Evolutionary conservation across 148 eudicot species (phyloP), one percentile per base, ranked within the genome.

Genomic region (Diospyros lotus): DNA sequence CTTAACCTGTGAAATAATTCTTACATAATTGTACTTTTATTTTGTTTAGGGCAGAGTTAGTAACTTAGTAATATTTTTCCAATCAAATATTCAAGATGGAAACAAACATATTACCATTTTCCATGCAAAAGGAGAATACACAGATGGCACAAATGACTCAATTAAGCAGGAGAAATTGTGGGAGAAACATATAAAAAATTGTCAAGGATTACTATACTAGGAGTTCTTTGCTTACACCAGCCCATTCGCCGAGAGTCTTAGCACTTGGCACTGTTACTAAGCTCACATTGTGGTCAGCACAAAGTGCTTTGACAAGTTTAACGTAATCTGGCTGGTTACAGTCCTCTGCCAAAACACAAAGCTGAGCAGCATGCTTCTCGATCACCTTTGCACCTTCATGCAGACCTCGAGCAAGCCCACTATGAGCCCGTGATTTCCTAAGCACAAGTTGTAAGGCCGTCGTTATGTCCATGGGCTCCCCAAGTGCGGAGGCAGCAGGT

Each of bases 241-340:
- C 82, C 87, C 89, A 87, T 75, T 87, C 89, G 69, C 87, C 89
- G 13, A 87, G 86, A 71, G 87, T 87, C 82, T 87, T 87, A 4
- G 89, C 89, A 80, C 82, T 82, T 9, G 87, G 86, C 78, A 87
- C 87, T 41, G 85, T 78, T 3, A 87, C 76, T 48, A 87, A 75
- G 83, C 71, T 80, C 6, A 87, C 89, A 55, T 84, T 84, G 68
- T 87, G 87, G 75, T 87, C 89, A 75, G 83, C 82, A 65, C 89
- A 87, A 60, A 87, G 80, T 68, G 86, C 85, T 76, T 87, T 87
- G 54, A 87, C 84, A 73, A 87, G 74, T 59, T 87, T 87, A 42
- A 82, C 55, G 58, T 84, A 84, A 69, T 84, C 87, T 8, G 87
- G 84, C 74, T 87, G 89, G 79, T 87, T 67, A 68, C 87, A 84